Conservation (phyloP, 23 red algal genomes). For the Gracilaria caudata region DNA sequence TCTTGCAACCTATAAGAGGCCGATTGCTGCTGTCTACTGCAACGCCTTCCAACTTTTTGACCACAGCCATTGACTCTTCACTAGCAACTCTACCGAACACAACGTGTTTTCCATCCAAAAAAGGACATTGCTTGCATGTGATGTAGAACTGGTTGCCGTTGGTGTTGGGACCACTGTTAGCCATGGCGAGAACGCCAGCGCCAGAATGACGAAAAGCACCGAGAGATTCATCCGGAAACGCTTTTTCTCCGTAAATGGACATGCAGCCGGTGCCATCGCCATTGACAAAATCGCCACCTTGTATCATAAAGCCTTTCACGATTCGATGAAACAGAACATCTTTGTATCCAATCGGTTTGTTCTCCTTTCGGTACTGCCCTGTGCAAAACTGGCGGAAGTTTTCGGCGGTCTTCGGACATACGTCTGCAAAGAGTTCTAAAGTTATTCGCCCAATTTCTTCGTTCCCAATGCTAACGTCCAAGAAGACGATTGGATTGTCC, state of each 20-base stretch:
- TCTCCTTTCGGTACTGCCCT: slow-evolving; percentile 51
- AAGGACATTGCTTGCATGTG: slow-evolving; percentile 64
- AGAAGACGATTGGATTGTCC: slow-evolving; percentile 67
- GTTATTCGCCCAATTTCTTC: slow-evolving; percentile 80
- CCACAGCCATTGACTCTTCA: slow-evolving; percentile 42
- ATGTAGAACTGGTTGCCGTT: slow-evolving; percentile 90
- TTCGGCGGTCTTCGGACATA: slow-evolving; percentile 76
- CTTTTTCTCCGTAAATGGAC: slow-evolving; percentile 82
- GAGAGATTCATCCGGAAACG: slow-evolving; percentile 77
- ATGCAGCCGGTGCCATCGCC: slow-evolving; percentile 85
- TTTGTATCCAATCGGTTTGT: slow-evolving; percentile 63
- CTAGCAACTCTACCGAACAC: slow-evolving; percentile 80
- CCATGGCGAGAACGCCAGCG: slow-evolving; percentile 91
- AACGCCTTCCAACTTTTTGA: slow-evolving; percentile 43
- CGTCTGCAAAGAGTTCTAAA: slow-evolving; percentile 89
- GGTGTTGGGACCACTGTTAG: slow-evolving; percentile 88
- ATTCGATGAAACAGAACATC: slow-evolving; percentile 85
- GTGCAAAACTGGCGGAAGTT: slow-evolving; percentile 89
- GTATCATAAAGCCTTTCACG: slow-evolving; percentile 89
- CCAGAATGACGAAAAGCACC: slow-evolving; percentile 84
- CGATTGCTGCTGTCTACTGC: slow-evolving; percentile 36
- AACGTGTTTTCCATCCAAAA: slow-evolving; percentile 85
- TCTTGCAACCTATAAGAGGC: slow-evolving; percentile 15
- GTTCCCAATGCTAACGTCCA: slow-evolving; percentile 77
- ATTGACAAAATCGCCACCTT: slow-evolving; percentile 85